Conservation (phyloP, 176 grass and related monocot genomes). For the sorghum (Sorghum bicolor) region Sorghum_bicolor_NCBIv3 NC_012873.2:63556001-63556500, state of each 20-base stretch:
- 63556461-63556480: neutral
- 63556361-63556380: conserved; percentile 22
- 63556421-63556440: conserved; percentile 65
- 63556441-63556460: conserved; percentile 34
- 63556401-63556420: conserved; percentile 47
- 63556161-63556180: conserved; percentile 26
- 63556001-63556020: neutral
- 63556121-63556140: neutral
- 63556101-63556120: neutral
- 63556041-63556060: conserved; percentile 10
- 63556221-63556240: neutral
- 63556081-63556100: neutral
- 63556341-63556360: neutral
- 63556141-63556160: conserved; percentile 6
- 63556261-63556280: neutral
- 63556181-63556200: neutral
- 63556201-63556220: conserved; percentile 12
- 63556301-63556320: conserved; percentile 45
- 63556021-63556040: conserved; percentile 18
- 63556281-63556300: conserved; percentile 33
- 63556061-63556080: neutral
- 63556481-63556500: conserved; percentile 1
- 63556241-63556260: conserved; percentile 11
- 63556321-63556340: conserved; percentile 30
- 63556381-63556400: conserved; percentile 45